Evolutionary conservation across 305 asterid genomes (phyloP).

Genomic region (Petunia hybrid): DNA sequence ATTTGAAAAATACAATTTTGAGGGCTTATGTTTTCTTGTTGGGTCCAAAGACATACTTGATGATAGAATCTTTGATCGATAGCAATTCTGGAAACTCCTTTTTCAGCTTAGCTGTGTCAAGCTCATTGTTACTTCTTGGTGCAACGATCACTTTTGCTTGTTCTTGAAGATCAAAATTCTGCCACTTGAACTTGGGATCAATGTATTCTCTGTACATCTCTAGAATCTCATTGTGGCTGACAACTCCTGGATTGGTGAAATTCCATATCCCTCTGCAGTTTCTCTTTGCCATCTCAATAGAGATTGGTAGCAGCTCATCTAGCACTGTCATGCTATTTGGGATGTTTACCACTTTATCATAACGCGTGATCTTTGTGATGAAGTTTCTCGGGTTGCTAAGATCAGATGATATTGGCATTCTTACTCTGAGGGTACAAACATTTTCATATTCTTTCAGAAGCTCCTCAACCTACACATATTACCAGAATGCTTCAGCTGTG

Average conservation of each 20-base stretch:
- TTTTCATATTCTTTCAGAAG: slow-evolving; percentile 45
- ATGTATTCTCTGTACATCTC: slow-evolving; percentile 42
- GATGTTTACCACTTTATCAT: slow-evolving; percentile 46
- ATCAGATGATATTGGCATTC: slow-evolving; percentile 50
- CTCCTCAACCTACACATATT: slow-evolving; percentile 40
- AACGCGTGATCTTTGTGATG: slow-evolving; percentile 42
- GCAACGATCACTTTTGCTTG: slow-evolving; percentile 44
- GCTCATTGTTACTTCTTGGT: slow-evolving; percentile 43
- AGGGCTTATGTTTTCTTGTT: slow-evolving; percentile 40
- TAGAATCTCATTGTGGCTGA: slow-evolving; percentile 46
- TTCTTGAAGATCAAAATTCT: slow-evolving; percentile 40
- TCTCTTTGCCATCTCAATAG: slow-evolving; percentile 46
- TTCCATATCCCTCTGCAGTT: slow-evolving; percentile 46
- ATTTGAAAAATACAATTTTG: not conserved
- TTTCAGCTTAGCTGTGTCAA: slow-evolving; percentile 40
- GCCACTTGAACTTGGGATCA: slow-evolving; percentile 43
- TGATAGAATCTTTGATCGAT: slow-evolving; percentile 42
- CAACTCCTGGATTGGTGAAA: slow-evolving; percentile 43
- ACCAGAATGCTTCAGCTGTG: not conserved
- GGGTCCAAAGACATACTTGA: slow-evolving; percentile 41
- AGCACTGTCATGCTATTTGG: slow-evolving; percentile 48
- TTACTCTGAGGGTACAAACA: slow-evolving; percentile 45
- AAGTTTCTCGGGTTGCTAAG: slow-evolving; percentile 44
- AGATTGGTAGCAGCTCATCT: slow-evolving; percentile 45
- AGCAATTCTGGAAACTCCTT: slow-evolving; percentile 39